Evolutionary conservation across 148 eudicot species (phyloP), one percentile per base, ranked within the genome.

Genomic region (Nepenthes gracilis): DNA sequence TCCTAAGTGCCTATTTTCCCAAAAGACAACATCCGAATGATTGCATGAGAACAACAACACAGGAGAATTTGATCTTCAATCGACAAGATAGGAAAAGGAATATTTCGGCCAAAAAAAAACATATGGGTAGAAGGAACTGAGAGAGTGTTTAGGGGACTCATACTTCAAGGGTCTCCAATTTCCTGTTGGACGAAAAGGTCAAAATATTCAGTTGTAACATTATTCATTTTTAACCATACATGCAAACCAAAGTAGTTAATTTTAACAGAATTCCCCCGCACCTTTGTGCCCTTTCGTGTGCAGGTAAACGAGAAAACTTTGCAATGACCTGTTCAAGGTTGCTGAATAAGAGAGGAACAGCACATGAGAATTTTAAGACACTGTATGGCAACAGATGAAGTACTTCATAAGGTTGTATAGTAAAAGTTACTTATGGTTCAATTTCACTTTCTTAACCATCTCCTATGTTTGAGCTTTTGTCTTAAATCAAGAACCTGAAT

Each of bases 91-190:
- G 47, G 36, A 23, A 55, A 14, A 60, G 35, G 23, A 40, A 15
- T 4, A 8, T 4, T 4, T 40, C 45, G 9, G 54, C 47, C 11
- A 1, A 61, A 33, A 47, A 47, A n/a, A 53, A 10, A 55, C 33
- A 51, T 32, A n/a, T 52, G 12, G 40, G 6, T 62, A 34, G 47
- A 43, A 35, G 14, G 23, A 36, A 40, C 8, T 40, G 52, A 52
- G 32, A 52, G 55, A 32, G 6, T 13, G 23, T 2, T 52, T 14
- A 23, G 5, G 23, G 34, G 40, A 70, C 55, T 72, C 97, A 79
- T 83, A 91, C 97, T 74, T 91, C 93, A 60, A 91, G 93, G 76
- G 87, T 81, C 84, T 91, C 97, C 78, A 91, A 51, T 74, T 88
- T 93, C 85, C 97, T 86, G 91, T 65, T 55, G 13, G 72, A 84